Conservation (phyloP, 2,329 filamentous ascomycete species). For the Cercospora citrullina region DNA sequence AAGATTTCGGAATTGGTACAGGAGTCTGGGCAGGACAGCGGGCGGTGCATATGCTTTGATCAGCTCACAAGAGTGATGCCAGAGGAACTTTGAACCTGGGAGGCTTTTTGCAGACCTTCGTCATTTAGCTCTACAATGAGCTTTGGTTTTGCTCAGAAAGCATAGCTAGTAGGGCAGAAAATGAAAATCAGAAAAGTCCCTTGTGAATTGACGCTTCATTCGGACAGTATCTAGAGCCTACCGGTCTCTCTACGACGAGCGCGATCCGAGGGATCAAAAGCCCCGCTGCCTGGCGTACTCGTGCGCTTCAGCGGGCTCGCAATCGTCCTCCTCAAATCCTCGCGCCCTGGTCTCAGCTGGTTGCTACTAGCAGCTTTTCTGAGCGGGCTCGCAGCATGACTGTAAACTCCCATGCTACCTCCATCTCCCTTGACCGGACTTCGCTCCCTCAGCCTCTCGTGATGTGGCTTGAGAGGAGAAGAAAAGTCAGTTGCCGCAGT, state of each 20-base stretch:
- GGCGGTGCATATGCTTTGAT: too few species aligned
- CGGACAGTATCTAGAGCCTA: conserved; percentile 26
- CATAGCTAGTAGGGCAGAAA: neutral
- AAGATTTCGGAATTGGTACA: too few species aligned
- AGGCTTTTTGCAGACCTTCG: neutral
- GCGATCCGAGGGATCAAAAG: conserved; percentile 19
- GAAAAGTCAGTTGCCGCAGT: conserved; percentile 43
- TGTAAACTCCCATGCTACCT: conserved; percentile 77
- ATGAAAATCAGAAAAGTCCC: neutral
- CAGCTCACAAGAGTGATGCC: too few species aligned
- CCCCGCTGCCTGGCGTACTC: conserved; percentile 40
- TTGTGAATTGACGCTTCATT: neutral
- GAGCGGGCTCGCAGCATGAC: conserved; percentile 77
- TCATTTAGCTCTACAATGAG: neutral
- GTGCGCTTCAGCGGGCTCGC: conserved; percentile 49
- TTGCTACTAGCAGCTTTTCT: conserved; percentile 72
- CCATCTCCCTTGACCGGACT: conserved; percentile 61
- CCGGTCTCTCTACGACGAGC: conserved; percentile 33
- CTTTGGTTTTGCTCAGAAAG: neutral
- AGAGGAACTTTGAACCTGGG: too few species aligned
- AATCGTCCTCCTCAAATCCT: conserved; percentile 22
- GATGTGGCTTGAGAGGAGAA: conserved; percentile 49
- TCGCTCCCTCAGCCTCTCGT: conserved; percentile 50
- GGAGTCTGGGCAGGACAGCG: too few species aligned
- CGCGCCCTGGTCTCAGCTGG: conserved; percentile 39